These are phyloP conservation scores for Fusarium verrucosum DNA, from an alignment of 2,329 filamentous ascomycete genomes.

Conservation along the genomic window DNA sequence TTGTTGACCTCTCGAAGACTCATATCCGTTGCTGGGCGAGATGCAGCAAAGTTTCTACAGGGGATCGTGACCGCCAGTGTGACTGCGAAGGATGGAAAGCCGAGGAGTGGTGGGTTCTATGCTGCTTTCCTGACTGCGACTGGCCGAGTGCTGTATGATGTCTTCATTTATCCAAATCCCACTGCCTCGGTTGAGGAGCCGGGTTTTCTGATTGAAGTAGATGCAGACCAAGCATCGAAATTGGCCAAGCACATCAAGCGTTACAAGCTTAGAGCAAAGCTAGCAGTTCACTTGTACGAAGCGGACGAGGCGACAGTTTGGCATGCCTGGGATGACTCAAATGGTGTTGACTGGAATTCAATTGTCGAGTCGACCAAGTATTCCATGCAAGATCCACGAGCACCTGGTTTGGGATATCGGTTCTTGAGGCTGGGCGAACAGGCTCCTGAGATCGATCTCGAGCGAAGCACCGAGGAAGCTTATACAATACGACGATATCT, in stretches of 20 bases:
- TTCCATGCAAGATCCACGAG: conserved; percentile 61
- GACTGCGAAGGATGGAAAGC: conserved; percentile 50
- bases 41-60: conserved; percentile 86
- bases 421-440: conserved; percentile 50
- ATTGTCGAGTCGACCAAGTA: conserved; percentile 43
- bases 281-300: conserved; percentile 73
- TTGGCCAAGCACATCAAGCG: conserved; percentile 79
- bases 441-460: conserved; percentile 53
- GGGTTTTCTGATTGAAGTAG: conserved; percentile 80
- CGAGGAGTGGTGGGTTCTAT: conserved; percentile 70
- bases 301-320: conserved; percentile 73
- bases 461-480: conserved; percentile 60
- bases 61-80: conserved; percentile 78
- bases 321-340: conserved; percentile 74
- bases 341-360: conserved; percentile 32
- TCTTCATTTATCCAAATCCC: conserved; percentile 81
- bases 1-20: conserved; percentile 78
- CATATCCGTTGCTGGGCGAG: conserved; percentile 80
- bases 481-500: conserved; percentile 84
- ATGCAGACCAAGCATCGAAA: conserved; percentile 69
- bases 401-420: conserved; percentile 65
- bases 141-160: conserved; percentile 86
- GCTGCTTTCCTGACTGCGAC: conserved; percentile 85
- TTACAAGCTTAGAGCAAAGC: conserved; percentile 86
- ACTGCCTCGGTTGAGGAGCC: conserved; percentile 43